These are phyloP conservation scores for Penicillium digitatum DNA, from an alignment of 2,329 filamentous ascomycete genomes.

Conservation along the genomic window DNA sequence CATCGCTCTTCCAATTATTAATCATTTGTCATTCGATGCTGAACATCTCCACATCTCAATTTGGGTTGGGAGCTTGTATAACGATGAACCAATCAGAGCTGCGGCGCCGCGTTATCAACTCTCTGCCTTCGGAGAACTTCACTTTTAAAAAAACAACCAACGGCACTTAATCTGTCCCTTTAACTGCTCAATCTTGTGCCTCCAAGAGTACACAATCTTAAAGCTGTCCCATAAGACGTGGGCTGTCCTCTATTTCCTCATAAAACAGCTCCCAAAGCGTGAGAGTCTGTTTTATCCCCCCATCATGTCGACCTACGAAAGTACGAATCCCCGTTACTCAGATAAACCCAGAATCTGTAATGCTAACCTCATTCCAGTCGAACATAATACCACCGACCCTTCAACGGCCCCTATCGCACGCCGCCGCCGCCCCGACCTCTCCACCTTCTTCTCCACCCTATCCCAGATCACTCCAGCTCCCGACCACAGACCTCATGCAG, in stretches of 20 bases:
- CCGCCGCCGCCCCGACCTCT: conserved; percentile 59
- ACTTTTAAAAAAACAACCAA: neutral
- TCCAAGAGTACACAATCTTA: conserved; percentile 4
- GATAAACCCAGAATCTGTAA: neutral
- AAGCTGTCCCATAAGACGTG: conserved; percentile 10
- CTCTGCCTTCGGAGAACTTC: conserved; percentile 16
- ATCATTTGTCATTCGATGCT: neutral
- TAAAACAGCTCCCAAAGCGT: conserved; percentile 8
- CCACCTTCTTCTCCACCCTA: conserved; percentile 61
- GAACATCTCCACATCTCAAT: neutral
- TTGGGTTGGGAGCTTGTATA: neutral
- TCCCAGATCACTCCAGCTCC: conserved; percentile 53
- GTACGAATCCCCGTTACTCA: conserved; percentile 17
- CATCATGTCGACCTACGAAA: conserved; percentile 44
- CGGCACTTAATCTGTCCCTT: neutral
- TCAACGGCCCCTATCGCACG: conserved; percentile 28
- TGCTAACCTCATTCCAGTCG: conserved; percentile 31
- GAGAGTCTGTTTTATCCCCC: conserved; percentile 2
- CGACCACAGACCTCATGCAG: conserved; percentile 53
- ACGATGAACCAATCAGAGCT: conserved; percentile 1
- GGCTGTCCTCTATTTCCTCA: conserved; percentile 4
- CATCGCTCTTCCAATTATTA: neutral
- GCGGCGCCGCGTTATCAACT: conserved; percentile 23
- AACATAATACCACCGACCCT: conserved; percentile 41
- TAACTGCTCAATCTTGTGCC: neutral